Conservation (phyloP, 1,139 yeast genomes). For the Casaregolazyma lundiana region DNA sequence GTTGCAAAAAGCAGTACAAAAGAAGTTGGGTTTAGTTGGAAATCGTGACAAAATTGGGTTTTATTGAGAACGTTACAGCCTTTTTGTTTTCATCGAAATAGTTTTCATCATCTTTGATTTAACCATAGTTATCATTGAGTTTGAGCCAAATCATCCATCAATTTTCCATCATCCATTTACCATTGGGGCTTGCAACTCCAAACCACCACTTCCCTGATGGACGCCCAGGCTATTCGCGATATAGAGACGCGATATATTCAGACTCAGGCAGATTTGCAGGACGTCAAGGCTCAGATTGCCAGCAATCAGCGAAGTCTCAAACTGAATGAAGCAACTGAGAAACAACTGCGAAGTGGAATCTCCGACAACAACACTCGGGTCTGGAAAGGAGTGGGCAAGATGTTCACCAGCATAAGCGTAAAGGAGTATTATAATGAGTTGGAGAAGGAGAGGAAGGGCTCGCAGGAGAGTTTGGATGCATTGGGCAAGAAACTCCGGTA, state of each 20-base stretch:
- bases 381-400: slow-evolving; percentile 85
- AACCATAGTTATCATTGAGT: no score
- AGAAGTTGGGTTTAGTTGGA: no score
- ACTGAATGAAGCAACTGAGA: slow-evolving; percentile 52
- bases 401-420: slow-evolving; percentile 40
- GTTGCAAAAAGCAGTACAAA: no score
- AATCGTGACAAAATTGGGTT: no score
- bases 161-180: background rate
- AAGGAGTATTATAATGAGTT: slow-evolving; percentile 47
- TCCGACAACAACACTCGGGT: slow-evolving; percentile 42
- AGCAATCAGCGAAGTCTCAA: slow-evolving; percentile 54
- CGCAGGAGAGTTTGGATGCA: slow-evolving; percentile 55
- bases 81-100: no score
- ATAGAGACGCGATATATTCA: slow-evolving; percentile 22
- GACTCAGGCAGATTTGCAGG: slow-evolving; percentile 51
- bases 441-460: slow-evolving; percentile 47
- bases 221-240: slow-evolving; percentile 15
- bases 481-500: slow-evolving; percentile 67
- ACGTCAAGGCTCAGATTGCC: slow-evolving; percentile 57
- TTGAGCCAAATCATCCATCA: no score
- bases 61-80: no score
- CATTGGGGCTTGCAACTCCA: background rate
- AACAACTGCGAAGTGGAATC: slow-evolving; percentile 47
- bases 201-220: background rate
- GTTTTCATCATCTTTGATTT: no score